These are phyloP conservation scores for Vaccinium corymbosum DNA, from an alignment of 148 eudicot species.

Conservation along the genomic window DNA sequence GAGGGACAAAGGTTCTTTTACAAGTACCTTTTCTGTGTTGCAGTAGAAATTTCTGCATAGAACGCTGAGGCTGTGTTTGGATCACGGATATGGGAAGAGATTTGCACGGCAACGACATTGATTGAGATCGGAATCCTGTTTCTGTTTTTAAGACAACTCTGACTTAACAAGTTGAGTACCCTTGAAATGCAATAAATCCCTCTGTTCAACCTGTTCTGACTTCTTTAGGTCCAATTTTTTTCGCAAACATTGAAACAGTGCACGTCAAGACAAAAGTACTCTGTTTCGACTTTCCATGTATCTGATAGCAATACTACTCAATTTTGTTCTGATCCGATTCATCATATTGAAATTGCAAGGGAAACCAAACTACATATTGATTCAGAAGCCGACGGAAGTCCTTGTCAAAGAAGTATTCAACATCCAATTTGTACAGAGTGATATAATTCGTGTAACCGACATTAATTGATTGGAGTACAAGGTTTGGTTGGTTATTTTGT, in stretches of 20 bases:
- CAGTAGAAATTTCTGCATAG: not conserved
- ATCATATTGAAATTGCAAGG: not conserved
- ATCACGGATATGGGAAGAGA: constrained; percentile 9
- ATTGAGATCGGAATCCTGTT: not conserved
- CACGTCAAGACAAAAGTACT: not conserved
- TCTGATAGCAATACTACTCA: not conserved
- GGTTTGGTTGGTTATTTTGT: not conserved
- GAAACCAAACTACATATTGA: constrained; percentile 5
- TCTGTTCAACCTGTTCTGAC: not conserved
- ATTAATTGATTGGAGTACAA: not conserved
- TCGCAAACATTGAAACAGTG: not conserved
- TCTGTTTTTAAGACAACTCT: not conserved
- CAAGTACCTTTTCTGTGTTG: not conserved
- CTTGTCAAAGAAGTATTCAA: not conserved
- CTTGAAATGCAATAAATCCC: constrained; percentile 6
- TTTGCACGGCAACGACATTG: not conserved
- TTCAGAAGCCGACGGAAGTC: not conserved
- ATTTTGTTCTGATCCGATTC: not conserved
- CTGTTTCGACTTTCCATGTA: not conserved
- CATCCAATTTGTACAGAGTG: not conserved
- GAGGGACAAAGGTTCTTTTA: constrained; percentile 3
- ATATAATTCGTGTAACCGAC: not conserved
- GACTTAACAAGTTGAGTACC: not conserved
- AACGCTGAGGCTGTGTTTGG: not conserved
- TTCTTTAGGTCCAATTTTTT: not conserved